phyloP scores from a whole-genome alignment of 441 rosid species.

The Capsella rubella region DNA sequence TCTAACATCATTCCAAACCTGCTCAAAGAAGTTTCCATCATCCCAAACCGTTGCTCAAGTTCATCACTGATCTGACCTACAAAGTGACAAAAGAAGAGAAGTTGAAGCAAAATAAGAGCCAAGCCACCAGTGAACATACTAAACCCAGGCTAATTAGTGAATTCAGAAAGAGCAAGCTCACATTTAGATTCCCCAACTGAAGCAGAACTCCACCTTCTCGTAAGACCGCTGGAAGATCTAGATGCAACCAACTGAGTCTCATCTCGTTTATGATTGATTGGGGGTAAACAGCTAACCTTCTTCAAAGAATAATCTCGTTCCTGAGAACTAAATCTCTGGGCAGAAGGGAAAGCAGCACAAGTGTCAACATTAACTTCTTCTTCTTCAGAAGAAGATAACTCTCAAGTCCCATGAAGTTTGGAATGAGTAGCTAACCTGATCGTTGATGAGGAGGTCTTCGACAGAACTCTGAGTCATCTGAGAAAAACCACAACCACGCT shows the following conservation, averaged over 20 bases:
- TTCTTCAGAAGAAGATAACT: neutral
- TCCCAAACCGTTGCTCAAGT: conserved; percentile 71
- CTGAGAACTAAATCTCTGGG: conserved; percentile 80
- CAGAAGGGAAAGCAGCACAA: conserved; percentile 28
- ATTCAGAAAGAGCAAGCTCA: conserved; percentile 11
- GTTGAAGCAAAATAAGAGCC: conserved; percentile 17
- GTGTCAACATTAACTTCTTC: neutral
- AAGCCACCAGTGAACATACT: conserved; percentile 11
- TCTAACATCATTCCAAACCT: conserved; percentile 81
- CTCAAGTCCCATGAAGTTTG: neutral
- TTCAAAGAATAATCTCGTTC: conserved; percentile 64
- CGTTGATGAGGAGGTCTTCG: conserved; percentile 60
- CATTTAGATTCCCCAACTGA: conserved; percentile 58
- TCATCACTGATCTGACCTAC: conserved; percentile 77
- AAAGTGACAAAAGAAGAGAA: conserved; percentile 38
- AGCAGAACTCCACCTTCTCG: conserved; percentile 69
- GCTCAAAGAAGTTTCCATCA: conserved; percentile 80
- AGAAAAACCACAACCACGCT: conserved; percentile 70
- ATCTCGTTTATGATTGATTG: conserved; percentile 57
- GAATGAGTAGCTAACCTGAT: conserved; percentile 61
- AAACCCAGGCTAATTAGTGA: too few species aligned
- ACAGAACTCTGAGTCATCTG: conserved; percentile 83
- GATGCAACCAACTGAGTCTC: conserved; percentile 67
- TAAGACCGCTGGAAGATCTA: conserved; percentile 56
- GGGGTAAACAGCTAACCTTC: conserved; percentile 61